Evolutionary conservation across 768 basidiomycete genomes (phyloP).

Genomic region (Lactarius sanguifluus): DNA sequence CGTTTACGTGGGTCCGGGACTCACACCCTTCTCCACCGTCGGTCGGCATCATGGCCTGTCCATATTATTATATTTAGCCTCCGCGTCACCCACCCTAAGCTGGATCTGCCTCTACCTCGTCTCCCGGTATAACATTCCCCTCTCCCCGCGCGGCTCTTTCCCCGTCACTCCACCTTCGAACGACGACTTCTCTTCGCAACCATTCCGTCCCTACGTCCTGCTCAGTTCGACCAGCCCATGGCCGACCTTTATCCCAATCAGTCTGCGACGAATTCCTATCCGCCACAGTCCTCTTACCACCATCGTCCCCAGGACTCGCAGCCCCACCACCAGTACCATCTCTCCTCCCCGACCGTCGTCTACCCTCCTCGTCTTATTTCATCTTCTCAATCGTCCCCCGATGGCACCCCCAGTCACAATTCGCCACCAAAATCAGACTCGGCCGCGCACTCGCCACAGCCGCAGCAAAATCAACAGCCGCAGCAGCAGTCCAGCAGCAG

Average conservation of each 20-base stretch:
- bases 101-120: slow-evolving; percentile 31
- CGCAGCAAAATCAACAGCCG: slow-evolving; percentile 16
- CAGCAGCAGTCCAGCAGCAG: neutral
- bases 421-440: slow-evolving; percentile 29
- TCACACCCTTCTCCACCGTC: slow-evolving; percentile 43
- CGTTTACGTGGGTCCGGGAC: slow-evolving; percentile 28
- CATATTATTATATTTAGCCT: slow-evolving; percentile 34
- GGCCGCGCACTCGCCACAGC: slow-evolving; percentile 24
- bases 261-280: slow-evolving; percentile 26
- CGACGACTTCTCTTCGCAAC: slow-evolving; percentile 26
- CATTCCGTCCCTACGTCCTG: slow-evolving; percentile 43
- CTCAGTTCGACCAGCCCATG: slow-evolving; percentile 39
- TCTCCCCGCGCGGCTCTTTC: slow-evolving; percentile 30
- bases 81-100: slow-evolving; percentile 36
- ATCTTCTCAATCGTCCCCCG: slow-evolving; percentile 29
- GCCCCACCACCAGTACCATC: slow-evolving; percentile 24
- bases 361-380: slow-evolving; percentile 26
- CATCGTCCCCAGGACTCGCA: slow-evolving; percentile 26
- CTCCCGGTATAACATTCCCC: slow-evolving; percentile 32
- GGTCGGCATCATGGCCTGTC: slow-evolving; percentile 37
- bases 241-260: slow-evolving; percentile 32
- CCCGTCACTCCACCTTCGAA: slow-evolving; percentile 28
- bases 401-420: slow-evolving; percentile 23
- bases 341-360: slow-evolving; percentile 23
- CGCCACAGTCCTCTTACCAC: slow-evolving; percentile 26